Base-by-base conservation (phyloP, 305 asterid genomes). In the Solanum hybrid region DNA sequence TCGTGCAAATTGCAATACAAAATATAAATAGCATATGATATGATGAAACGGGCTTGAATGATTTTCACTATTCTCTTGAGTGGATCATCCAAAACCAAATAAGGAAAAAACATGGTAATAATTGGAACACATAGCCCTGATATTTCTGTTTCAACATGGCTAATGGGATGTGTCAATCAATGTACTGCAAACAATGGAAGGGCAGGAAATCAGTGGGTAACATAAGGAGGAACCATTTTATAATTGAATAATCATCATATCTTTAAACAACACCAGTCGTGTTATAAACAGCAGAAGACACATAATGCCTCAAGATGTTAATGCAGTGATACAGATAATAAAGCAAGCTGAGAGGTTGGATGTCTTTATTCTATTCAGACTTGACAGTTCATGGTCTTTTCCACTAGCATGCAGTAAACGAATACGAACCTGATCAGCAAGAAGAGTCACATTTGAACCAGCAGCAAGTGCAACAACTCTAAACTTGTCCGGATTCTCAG, bases 401-500 rank as follows among this genome's bases (percentile, higher is more conserved):
- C 51, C 51, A n/a, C 17, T 65, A 9, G 5, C 61, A 38, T 8
- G 11, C 78, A 81, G 85, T 88, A 81, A 38, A 75, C 24, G 68
- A 70, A 87, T 72, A 79, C 92, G 90, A 89, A 97, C 99, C 96
- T 96, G 99, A 91, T 97, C 99, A 72, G 98, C 99, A 92, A 97
- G 99, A 92, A 97, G 99, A 68, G 99, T 92, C 82, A 96, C 95
- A 91, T 97, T 97, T 82, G 99, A 96, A 92, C 99, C 99, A 92
- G 99, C 98, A 79, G 99, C 98, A 91, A 97, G 99, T 87, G 99
- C 99, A 9, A 97, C 97, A 38, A 97, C 95, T 89, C 92, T 93
- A 90, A 96, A 97, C 91, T 96, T 97, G 86, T 96, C 98, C 1
- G 98, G 99, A 93, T 97, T 97, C 93, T 97, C 99, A 2, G 99